phyloP scores from a whole-genome alignment of 495 filamentous ascomycete genomes.

The Aspergillus campestris region DNA sequence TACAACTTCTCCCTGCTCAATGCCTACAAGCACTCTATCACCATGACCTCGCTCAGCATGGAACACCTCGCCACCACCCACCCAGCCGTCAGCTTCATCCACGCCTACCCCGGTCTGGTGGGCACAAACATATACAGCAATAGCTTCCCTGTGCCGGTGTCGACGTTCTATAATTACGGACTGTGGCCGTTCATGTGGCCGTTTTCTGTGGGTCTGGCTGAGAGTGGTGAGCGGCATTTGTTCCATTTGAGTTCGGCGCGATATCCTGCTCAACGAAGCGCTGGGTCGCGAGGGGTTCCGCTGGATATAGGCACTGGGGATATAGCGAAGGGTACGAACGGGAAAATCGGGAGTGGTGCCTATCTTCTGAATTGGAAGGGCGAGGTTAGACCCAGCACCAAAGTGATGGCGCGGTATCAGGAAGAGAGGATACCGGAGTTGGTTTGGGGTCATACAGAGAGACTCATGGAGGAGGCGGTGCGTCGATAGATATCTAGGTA shows the following conservation, averaged over 20 bases:
- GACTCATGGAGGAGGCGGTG: no score
- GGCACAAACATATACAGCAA: slow-evolving; percentile 15
- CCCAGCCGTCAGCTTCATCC: slow-evolving; percentile 26
- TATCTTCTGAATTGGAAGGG: slow-evolving; percentile 8
- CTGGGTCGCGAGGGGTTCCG: not conserved
- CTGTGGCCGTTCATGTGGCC: slow-evolving; percentile 4
- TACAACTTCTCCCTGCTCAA: slow-evolving; percentile 18
- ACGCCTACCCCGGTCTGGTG: slow-evolving; percentile 33
- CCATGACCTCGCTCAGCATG: slow-evolving; percentile 22
- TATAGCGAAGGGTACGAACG: not conserved
- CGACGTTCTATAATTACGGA: not conserved
- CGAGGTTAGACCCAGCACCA: not conserved
- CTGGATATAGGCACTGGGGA: not conserved
- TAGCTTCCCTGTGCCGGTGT: slow-evolving; percentile 1
- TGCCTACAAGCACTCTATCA: slow-evolving; percentile 17
- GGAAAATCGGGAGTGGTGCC: slow-evolving; percentile 1
- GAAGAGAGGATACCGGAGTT: not conserved
- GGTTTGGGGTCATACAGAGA: no score
- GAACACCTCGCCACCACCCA: slow-evolving; percentile 21
- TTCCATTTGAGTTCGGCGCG: not conserved
- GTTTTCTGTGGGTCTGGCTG: slow-evolving; percentile 1
- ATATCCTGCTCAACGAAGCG: not conserved
- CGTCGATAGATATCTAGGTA: no score
- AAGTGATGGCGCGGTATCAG: not conserved
- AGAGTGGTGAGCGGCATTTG: slow-evolving; percentile 6